Conservation (phyloP, 148 eudicot species). For the Spergularia bocconei region DNA sequence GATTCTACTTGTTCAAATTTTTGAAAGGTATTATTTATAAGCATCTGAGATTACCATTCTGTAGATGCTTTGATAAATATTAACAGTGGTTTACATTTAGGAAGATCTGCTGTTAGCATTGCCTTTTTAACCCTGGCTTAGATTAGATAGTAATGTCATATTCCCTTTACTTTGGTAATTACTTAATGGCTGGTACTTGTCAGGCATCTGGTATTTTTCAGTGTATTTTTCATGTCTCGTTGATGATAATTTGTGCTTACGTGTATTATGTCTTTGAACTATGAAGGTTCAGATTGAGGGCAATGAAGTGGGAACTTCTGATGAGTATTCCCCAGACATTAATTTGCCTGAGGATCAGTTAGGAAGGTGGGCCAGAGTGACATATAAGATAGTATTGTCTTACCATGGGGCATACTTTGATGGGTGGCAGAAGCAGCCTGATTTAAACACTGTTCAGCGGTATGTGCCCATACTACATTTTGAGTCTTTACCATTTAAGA, state of each 20-base stretch:
- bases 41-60: background rate
- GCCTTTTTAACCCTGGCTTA: background rate
- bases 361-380: conserved; percentile 87
- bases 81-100: background rate
- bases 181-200: background rate
- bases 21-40: background rate
- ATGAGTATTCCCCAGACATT: conserved; percentile 35
- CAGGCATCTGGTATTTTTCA: background rate
- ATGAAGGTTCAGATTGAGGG: conserved; percentile 31
- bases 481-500: background rate
- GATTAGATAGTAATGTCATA: background rate
- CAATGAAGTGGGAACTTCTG: conserved; percentile 30
- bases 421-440: conserved; percentile 99
- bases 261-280: background rate
- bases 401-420: conserved; percentile 83
- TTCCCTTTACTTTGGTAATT: background rate
- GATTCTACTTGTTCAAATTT: background rate
- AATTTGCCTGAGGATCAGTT: conserved; percentile 36
- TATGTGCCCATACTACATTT: conserved; percentile 25
- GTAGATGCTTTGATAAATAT: background rate
- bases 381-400: conserved; percentile 75
- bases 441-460: conserved; percentile 85
- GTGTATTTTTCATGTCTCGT: background rate
- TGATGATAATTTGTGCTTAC: background rate
- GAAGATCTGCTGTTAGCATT: background rate